These are phyloP conservation scores for Lophiotrema nucula DNA, from an alignment of 495 filamentous ascomycete genomes.

Conservation along the genomic window DNA sequence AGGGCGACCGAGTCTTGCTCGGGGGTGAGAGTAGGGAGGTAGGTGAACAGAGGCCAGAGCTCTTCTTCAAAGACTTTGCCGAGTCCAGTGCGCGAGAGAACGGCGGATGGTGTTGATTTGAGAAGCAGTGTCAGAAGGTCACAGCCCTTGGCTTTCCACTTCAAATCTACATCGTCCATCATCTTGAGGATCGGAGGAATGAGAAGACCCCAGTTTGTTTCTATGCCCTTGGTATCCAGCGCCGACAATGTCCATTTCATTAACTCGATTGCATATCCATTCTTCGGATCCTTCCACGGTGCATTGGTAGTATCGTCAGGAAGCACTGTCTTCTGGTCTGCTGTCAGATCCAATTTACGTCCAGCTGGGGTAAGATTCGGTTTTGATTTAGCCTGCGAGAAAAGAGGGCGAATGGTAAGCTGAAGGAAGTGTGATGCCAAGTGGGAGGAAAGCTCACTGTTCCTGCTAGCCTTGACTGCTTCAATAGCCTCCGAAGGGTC, in stretches of 20 bases:
- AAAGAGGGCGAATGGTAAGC: conserved; percentile 47
- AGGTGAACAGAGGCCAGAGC: conserved; percentile 67
- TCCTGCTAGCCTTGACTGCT: conserved; percentile 35
- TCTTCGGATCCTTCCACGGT: conserved; percentile 68
- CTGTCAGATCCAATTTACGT: neutral
- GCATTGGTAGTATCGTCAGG: conserved; percentile 32
- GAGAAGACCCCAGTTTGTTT: conserved; percentile 69
- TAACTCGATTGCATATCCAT: conserved; percentile 60
- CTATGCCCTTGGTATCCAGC: conserved; percentile 41
- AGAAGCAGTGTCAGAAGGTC: conserved; percentile 61
- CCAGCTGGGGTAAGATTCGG: conserved; percentile 42
- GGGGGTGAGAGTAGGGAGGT: conserved; percentile 76
- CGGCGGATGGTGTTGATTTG: conserved; percentile 44
- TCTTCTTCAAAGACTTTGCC: conserved; percentile 76
- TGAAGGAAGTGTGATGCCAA: conserved; percentile 42
- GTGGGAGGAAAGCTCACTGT: conserved; percentile 43
- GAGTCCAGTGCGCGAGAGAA: conserved; percentile 72
- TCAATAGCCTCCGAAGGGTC: conserved; percentile 64
- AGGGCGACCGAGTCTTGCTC: conserved; percentile 66
- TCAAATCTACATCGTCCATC: conserved; percentile 64
- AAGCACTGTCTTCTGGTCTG: conserved; percentile 21
- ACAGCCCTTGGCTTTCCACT: conserved; percentile 61
- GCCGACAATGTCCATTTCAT: conserved; percentile 63
- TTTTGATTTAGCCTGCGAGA: conserved; percentile 28
- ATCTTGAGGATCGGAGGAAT: conserved; percentile 81